phyloP scores from a whole-genome alignment of 164 flowering plant species.

The Nelumbo lutea region DNA sequence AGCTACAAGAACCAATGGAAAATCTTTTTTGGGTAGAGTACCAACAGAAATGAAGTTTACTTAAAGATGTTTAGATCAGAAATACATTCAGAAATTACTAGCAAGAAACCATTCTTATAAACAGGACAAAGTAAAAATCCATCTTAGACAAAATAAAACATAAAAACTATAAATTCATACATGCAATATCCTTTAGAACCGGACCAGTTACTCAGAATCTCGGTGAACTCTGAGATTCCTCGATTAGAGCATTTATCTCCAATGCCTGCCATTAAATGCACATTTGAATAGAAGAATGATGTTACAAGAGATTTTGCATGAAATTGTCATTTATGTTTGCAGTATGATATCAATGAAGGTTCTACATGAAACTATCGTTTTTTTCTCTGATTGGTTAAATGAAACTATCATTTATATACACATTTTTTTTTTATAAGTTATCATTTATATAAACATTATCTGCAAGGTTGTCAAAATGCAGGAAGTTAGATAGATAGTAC shows the following conservation, averaged over 20 bases:
- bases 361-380: too few species aligned
- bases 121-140: background rate
- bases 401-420: too few species aligned
- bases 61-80: background rate
- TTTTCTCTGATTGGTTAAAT: too few species aligned
- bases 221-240: conserved; percentile 57
- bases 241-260: conserved; percentile 68
- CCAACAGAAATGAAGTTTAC: background rate
- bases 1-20: too few species aligned
- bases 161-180: conserved; percentile 32
- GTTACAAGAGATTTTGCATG: background rate
- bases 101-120: background rate
- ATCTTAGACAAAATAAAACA: background rate
- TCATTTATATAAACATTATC: too few species aligned
- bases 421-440: too few species aligned
- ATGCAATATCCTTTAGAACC: conserved; percentile 71
- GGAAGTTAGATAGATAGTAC: background rate
- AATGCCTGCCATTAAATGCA: conserved; percentile 44
- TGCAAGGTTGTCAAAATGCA: background rate
- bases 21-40: too few species aligned
- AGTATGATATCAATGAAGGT: background rate
- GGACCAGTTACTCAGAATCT: conserved; percentile 47
- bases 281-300: background rate
- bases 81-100: background rate
- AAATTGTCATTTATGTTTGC: background rate